Conservation (phyloP, 306 rosid genomes). For the Medicago ruthenica region DNA sequence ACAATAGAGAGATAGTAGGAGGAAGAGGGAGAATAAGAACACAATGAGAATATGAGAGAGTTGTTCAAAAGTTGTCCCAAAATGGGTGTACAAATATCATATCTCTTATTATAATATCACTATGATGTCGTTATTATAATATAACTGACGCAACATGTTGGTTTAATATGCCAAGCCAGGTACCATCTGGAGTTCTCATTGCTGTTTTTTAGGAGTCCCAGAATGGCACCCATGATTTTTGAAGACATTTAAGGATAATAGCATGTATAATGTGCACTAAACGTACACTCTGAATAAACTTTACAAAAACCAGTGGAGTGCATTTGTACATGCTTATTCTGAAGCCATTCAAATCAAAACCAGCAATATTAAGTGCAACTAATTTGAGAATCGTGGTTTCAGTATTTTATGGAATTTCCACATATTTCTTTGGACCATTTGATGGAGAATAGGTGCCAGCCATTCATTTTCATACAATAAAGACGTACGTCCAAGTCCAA, state of each 20-base stretch:
- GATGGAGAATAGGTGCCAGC: background rate
- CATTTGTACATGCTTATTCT: background rate
- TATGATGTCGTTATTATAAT: background rate
- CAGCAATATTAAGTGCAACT: background rate
- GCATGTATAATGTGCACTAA: background rate
- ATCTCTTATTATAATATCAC: background rate
- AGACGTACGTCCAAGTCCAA: background rate
- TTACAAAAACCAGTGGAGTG: background rate
- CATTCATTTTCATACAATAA: background rate
- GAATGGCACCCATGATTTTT: background rate
- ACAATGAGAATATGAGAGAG: no score
- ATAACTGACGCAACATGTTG: background rate
- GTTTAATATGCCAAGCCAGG: background rate
- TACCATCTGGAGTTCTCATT: background rate
- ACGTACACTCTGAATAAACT: background rate
- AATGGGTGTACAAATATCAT: no score
- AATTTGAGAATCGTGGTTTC: background rate
- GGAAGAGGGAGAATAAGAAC: no score
- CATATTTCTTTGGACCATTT: background rate
- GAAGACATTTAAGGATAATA: no score
- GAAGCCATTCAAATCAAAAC: slow-evolving; percentile 1
- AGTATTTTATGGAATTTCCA: background rate
- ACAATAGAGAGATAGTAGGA: no score
- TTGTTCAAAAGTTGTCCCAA: no score
- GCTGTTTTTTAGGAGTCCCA: background rate